phyloP scores from a whole-genome alignment of 257 asterid species.

The Parsonsia alboflavescens region DNA sequence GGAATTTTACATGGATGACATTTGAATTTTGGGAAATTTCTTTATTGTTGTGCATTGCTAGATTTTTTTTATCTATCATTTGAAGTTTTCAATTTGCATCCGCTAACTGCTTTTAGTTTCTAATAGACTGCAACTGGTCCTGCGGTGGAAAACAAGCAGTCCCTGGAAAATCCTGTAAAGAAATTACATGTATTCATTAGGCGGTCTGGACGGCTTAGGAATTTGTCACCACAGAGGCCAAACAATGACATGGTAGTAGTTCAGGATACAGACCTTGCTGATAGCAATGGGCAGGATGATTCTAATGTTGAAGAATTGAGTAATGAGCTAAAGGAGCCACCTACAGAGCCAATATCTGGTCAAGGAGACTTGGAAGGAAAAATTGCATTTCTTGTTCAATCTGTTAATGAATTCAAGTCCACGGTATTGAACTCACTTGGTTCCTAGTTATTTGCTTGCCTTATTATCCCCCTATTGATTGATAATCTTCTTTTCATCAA shows the following conservation, averaged over 20 bases:
- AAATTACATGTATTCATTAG: background rate
- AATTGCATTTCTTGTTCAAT: constrained; percentile 30
- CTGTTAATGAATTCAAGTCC: constrained; percentile 25
- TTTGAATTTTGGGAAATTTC: background rate
- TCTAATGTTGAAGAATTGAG: constrained; percentile 3
- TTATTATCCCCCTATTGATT: background rate
- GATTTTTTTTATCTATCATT: background rate
- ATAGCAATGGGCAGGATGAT: background rate
- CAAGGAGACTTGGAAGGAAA: constrained; percentile 25
- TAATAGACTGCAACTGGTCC: background rate
- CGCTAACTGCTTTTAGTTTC: background rate
- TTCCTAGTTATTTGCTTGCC: background rate
- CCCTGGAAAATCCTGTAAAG: background rate
- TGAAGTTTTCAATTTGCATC: background rate
- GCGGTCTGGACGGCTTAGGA: constrained; percentile 36
- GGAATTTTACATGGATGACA: no score
- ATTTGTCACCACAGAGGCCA: background rate
- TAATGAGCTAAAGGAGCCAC: constrained; percentile 5
- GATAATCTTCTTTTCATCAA: background rate
- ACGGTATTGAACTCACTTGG: constrained; percentile 16
- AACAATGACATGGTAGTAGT: constrained; percentile 1
- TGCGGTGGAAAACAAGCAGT: background rate
- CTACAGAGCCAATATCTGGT: background rate
- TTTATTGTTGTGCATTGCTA: no score
- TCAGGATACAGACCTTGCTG: constrained; percentile 16